Evolutionary conservation across 1,284 basidiomycete genomes (phyloP).

Genomic region (Serendipita sp.): DNA sequence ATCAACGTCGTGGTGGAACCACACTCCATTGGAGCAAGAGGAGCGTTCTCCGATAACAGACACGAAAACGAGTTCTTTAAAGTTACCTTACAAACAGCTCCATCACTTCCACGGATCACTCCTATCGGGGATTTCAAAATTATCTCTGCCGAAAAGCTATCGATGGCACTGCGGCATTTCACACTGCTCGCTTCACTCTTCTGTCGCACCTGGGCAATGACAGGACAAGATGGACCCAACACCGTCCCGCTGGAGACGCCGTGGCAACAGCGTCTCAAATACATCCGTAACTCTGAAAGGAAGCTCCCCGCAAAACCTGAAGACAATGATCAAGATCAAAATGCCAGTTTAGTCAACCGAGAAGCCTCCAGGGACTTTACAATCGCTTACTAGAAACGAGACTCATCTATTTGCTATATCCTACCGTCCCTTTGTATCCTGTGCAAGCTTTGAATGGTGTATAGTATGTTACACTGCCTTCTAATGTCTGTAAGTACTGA

Average conservation of each 20-base stretch:
- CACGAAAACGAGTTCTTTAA: slow-evolving; percentile 89
- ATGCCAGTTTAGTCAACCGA: neutral
- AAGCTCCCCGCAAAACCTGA: neutral
- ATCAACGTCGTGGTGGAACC: slow-evolving; percentile 96
- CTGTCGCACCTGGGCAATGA: slow-evolving; percentile 67
- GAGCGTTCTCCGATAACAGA: slow-evolving; percentile 60
- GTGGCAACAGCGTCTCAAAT: slow-evolving; percentile 1
- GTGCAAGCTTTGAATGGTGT: no score
- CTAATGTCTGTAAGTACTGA: no score
- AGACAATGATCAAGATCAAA: neutral
- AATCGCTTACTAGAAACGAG: neutral
- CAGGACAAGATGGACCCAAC: slow-evolving; percentile 35
- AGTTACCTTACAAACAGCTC: slow-evolving; percentile 71
- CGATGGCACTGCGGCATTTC: slow-evolving; percentile 72
- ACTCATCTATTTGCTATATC: neutral
- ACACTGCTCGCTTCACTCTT: slow-evolving; percentile 80
- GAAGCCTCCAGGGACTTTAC: neutral
- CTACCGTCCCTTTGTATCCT: neutral
- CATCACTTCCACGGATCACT: slow-evolving; percentile 81
- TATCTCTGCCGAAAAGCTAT: slow-evolving; percentile 72
- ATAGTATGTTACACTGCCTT: no score
- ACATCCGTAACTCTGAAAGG: neutral
- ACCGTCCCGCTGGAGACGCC: neutral
- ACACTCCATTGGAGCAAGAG: slow-evolving; percentile 71
- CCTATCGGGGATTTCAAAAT: slow-evolving; percentile 87